Evolutionary conservation across 2,329 filamentous ascomycete genomes (phyloP).

Genomic region (Colletotrichum lupini): DNA sequence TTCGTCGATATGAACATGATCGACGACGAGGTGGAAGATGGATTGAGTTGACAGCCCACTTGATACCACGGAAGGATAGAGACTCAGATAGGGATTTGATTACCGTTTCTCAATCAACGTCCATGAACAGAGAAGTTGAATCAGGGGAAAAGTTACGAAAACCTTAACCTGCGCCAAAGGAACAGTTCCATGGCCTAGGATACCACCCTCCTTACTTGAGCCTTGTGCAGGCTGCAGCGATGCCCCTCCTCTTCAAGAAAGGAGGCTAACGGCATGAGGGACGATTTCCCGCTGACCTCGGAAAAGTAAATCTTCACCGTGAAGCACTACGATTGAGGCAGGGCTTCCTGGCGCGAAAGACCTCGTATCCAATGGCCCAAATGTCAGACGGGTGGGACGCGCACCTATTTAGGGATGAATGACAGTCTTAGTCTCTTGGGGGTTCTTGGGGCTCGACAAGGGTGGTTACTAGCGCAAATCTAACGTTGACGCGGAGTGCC

Average conservation of each 20-base stretch:
- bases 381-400: background rate
- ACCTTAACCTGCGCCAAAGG: too few relatives aligned
- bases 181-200: too few relatives aligned
- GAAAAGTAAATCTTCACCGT: background rate
- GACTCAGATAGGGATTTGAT: too few relatives aligned
- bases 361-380: conserved; percentile 20
- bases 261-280: background rate
- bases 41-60: background rate
- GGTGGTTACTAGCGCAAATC: background rate
- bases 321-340: background rate
- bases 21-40: background rate
- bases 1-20: conserved; percentile 20
- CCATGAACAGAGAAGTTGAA: too few relatives aligned
- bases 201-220: too few relatives aligned
- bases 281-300: background rate
- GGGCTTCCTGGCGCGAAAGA: background rate
- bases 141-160: too few relatives aligned
- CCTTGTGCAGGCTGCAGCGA: too few relatives aligned
- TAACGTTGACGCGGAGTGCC: background rate
- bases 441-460: conserved; percentile 7
- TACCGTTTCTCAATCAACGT: too few relatives aligned
- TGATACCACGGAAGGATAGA: background rate
- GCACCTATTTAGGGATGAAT: conserved; percentile 1
- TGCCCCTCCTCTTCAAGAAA: too few relatives aligned
- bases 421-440: conserved; percentile 9